Percentiles rank a stretch among this genome's conserved stretches.
Evolutionary conservation across 352 stramenopile genomes (phyloP).

Genomic region (Phytophthora litchii): DNA sequence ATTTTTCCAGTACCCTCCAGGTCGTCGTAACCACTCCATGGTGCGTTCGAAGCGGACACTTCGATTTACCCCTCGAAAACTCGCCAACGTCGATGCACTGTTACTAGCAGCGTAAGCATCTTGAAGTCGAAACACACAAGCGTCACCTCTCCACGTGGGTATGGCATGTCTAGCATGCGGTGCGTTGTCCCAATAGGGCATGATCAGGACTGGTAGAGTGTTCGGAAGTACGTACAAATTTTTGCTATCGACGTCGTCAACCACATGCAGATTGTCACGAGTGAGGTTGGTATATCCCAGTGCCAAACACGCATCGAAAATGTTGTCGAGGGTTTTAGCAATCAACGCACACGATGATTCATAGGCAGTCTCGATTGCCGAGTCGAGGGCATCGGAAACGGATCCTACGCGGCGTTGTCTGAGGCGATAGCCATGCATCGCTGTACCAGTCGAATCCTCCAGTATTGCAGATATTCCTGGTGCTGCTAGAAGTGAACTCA

Average conservation of each 20-base stretch:
- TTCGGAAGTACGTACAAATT: conserved; percentile 24
- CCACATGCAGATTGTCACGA: conserved; percentile 29
- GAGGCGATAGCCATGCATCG: conserved; percentile 24
- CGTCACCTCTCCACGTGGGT: conserved; percentile 35
- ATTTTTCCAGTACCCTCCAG: conserved; percentile 26
- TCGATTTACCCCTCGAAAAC: conserved; percentile 22
- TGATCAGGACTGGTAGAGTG: conserved; percentile 45
- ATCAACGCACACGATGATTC: conserved; percentile 17
- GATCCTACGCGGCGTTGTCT: conserved; percentile 27
- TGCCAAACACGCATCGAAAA: conserved; percentile 18
- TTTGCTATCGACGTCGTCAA: conserved; percentile 31
- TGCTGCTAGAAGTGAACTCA: conserved; percentile 32
- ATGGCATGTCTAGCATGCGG: conserved; percentile 29
- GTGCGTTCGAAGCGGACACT: conserved; percentile 14
- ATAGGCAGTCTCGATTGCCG: conserved; percentile 2
- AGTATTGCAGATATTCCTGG: conserved; percentile 17
- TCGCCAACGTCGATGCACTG: neutral
- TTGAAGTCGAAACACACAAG: conserved; percentile 32
- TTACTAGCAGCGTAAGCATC: conserved; percentile 6
- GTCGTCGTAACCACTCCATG: conserved; percentile 20
- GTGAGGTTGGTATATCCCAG: conserved; percentile 36
- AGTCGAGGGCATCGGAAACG: conserved; percentile 26
- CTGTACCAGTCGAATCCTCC: conserved; percentile 21
- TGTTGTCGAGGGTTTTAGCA: conserved; percentile 19
- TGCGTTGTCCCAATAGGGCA: conserved; percentile 50